Percentiles rank a stretch among this genome's conserved stretches.
Conservation (phyloP, 306 rosid genomes). For the Acacia acuminata region DNA sequence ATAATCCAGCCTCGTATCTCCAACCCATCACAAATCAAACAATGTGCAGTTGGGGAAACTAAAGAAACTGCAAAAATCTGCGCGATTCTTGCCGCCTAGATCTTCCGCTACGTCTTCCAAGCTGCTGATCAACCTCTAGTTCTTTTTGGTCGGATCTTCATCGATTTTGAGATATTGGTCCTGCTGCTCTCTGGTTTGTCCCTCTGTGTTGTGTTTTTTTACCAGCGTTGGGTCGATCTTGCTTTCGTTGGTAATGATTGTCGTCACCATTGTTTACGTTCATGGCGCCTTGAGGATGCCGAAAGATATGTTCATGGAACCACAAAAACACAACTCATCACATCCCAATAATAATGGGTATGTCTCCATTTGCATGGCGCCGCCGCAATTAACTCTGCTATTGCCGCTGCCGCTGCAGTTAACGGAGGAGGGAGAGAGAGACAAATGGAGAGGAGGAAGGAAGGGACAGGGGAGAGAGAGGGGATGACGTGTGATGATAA, state of each 20-base stretch:
- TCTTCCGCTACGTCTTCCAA: slow-evolving; percentile 92
- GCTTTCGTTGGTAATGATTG: slow-evolving; percentile 66
- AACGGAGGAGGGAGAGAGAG: no score
- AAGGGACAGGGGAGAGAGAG: no score
- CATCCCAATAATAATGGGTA: slow-evolving; percentile 51
- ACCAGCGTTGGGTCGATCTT: slow-evolving; percentile 86
- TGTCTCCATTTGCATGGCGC: slow-evolving; percentile 62
- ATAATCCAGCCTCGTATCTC: no score
- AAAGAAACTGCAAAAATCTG: no score
- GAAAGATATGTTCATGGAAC: slow-evolving; percentile 87
- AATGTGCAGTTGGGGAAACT: no score
- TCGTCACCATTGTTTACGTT: slow-evolving; percentile 56
- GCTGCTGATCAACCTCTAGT: slow-evolving; percentile 92
- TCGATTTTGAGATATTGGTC: slow-evolving; percentile 69
- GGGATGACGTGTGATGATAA: no score
- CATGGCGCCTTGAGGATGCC: slow-evolving; percentile 90
- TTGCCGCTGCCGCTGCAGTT: no score
- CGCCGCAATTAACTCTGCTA: no score
- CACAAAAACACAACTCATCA: slow-evolving; percentile 28
- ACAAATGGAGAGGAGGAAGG: no score
- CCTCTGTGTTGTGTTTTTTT: slow-evolving; percentile 65
- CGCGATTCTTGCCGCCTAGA: slow-evolving; percentile 80
- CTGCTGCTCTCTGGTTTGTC: slow-evolving; percentile 54
- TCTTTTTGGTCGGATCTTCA: slow-evolving; percentile 65
- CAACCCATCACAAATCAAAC: no score